Conservation (phyloP, 495 filamentous ascomycete genomes). For the Aspergillus baeticus region DNA sequence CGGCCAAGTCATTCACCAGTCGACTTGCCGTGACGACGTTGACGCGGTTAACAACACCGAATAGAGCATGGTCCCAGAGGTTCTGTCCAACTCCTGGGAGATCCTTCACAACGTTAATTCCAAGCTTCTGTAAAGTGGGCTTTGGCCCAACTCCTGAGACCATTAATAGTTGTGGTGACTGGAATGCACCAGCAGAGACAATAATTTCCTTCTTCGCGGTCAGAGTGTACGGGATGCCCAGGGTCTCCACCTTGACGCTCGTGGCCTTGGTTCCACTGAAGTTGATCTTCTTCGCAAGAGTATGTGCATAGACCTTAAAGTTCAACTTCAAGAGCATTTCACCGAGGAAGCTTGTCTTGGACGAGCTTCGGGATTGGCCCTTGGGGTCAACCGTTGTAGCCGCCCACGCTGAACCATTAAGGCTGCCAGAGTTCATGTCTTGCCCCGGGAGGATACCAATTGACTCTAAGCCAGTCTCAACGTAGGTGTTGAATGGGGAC, state of each 20-base stretch:
- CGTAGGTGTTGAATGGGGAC: constrained; percentile 40
- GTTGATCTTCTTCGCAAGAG: constrained; percentile 42
- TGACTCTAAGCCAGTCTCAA: constrained; percentile 30
- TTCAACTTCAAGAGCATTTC: not conserved
- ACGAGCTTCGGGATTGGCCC: constrained; percentile 34
- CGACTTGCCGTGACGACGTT: constrained; percentile 29
- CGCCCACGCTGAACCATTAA: constrained; percentile 40
- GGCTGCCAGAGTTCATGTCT: constrained; percentile 41
- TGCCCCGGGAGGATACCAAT: constrained; percentile 34
- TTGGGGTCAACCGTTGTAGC: constrained; percentile 35
- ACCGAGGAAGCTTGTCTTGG: constrained; percentile 31
- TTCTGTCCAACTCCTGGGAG: constrained; percentile 55
- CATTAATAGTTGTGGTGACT: constrained; percentile 52
- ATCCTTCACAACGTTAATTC: constrained; percentile 40
- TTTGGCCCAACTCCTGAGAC: constrained; percentile 46
- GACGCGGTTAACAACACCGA: constrained; percentile 35
- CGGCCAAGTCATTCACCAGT: constrained; percentile 7
- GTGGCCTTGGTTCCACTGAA: constrained; percentile 25
- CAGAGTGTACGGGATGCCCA: constrained; percentile 17
- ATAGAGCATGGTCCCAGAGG: constrained; percentile 44
- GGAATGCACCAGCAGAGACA: constrained; percentile 52
- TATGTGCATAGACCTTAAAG: constrained; percentile 32
- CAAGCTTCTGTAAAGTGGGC: constrained; percentile 25
- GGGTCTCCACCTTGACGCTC: constrained; percentile 14
- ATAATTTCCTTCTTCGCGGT: constrained; percentile 52